These are phyloP conservation scores for Populus trichocarpa DNA, from an alignment of 441 rosid genomes.

Conservation along the genomic window DNA sequence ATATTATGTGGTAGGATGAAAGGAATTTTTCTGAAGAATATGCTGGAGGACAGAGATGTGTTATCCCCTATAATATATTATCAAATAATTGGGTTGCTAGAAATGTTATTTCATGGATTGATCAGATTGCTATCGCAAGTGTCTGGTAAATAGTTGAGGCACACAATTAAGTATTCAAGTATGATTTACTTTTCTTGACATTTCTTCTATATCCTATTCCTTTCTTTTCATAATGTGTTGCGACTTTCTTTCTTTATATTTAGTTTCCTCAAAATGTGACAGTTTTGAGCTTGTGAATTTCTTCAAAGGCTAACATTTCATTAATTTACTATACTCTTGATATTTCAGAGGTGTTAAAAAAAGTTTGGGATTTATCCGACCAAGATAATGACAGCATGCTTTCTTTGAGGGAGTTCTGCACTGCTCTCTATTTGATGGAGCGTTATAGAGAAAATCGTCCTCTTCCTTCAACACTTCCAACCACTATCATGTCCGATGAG, in stretches of 20 bases:
- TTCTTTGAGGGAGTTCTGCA: conserved; percentile 90
- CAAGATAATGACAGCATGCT: conserved; percentile 99
- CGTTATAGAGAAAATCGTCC: conserved; percentile 83
- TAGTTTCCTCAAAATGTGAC: no score
- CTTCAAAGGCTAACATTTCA: neutral
- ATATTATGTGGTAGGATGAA: neutral
- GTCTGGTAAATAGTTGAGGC: neutral
- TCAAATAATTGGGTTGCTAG: no score
- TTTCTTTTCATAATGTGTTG: neutral
- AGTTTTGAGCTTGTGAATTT: neutral
- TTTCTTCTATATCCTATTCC: neutral
- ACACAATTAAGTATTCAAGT: neutral
- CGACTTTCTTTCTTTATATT: neutral
- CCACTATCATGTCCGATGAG: conserved; percentile 53
- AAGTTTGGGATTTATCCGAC: conserved; percentile 97
- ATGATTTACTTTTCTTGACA: neutral
- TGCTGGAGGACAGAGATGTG: no score
- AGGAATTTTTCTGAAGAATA: neutral
- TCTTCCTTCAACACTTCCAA: conserved; percentile 82
- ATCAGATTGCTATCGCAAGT: no score
- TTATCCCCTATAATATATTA: no score
- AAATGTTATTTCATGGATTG: no score
- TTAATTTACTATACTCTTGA: conserved; percentile 26
- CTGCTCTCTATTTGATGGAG: conserved; percentile 95
- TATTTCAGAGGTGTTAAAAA: conserved; percentile 82